Conservation (phyloP, 768 basidiomycete species). For the Trametes cinnabarina region DNA sequence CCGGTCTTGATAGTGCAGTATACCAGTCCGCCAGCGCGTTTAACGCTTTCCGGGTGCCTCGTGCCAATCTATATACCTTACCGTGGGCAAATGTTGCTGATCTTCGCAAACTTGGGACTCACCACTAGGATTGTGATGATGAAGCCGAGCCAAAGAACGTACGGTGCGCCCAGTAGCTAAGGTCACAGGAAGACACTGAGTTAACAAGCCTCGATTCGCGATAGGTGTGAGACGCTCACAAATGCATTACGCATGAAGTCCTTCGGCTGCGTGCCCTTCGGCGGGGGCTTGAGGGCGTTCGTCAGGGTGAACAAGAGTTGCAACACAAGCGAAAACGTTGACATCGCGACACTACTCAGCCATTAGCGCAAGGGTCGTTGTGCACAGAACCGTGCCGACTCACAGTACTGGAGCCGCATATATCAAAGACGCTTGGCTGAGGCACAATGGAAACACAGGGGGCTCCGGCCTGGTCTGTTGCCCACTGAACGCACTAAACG, state of each 20-base stretch:
- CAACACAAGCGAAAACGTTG: conserved; percentile 18
- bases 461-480: conserved; percentile 14
- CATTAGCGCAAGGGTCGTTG: not conserved
- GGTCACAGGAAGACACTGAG: not conserved
- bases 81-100: not conserved
- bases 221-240: conserved; percentile 7
- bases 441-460: conserved; percentile 14
- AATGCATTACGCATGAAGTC: not conserved
- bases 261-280: not conserved
- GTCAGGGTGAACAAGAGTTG: conserved; percentile 15
- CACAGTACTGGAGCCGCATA: conserved; percentile 21
- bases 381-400: not conserved
- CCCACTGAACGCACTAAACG: conserved; percentile 9
- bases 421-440: conserved; percentile 15
- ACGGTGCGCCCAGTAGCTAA: conserved; percentile 13
- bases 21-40: conserved; percentile 11
- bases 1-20: conserved; percentile 14
- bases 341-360: conserved; percentile 13
- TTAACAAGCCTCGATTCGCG: too few relatives aligned
- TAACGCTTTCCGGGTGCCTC: not conserved
- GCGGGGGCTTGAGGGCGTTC: conserved; percentile 8
- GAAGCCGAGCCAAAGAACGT: conserved; percentile 13
- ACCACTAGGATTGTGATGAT: conserved; percentile 14
- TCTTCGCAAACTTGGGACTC: not conserved
- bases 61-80: conserved; percentile 4